Base-by-base conservation (phyloP, 2,329 filamentous ascomycete species). In the Sclerotinia sclerotiorum region DNA sequence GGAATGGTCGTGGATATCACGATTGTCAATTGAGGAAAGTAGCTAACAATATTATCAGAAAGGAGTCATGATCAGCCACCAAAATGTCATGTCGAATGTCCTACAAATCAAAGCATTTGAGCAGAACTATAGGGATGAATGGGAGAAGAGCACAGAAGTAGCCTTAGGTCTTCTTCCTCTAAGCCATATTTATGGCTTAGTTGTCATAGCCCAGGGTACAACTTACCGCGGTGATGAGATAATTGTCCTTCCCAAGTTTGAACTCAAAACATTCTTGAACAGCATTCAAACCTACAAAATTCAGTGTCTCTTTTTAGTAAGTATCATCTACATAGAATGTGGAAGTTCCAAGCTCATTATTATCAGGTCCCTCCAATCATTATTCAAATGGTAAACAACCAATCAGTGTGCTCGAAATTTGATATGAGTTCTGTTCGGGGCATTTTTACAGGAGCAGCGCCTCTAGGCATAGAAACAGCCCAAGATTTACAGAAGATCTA, bases 31-130 rank as follows among this genome's bases (percentile, higher is more conserved):
- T 24, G n/a, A 19, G 4, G 44, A 32, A 90, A 19, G 48, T 63
- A 27, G 56, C 64, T 29, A 44, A 46, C 46, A 48, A 56, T 24
- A 13, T 46, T 39, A 65, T 46, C 52, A 77, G 2, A 98, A 97
- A 81, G 94, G 94, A 24, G 94, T 97, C 17, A 91, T 92, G 86
- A 84, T 97, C 56, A 91, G 88, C 24, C 94, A 98, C 79, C 79
- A 81, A 72, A 97, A 97, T 78, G 88, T 97, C 67, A 86, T 96
- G 11, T 81, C 92, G 70, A 97, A 97, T 77, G 76, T 89, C 11
- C 73, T 86, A 27, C 75, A 77, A 52, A 70, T 76, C 51, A 52
- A 42, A 21, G 27, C 49, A 85, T 91, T 78, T 76, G 84, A 68
- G 77, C 77, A 7, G 75, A 79, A 39, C 78, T 83, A 5, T 85